Evolutionary conservation across 306 rosid genomes (phyloP), one percentile per base, ranked within the genome.

Genomic region (Fagus sylvatica): DNA sequence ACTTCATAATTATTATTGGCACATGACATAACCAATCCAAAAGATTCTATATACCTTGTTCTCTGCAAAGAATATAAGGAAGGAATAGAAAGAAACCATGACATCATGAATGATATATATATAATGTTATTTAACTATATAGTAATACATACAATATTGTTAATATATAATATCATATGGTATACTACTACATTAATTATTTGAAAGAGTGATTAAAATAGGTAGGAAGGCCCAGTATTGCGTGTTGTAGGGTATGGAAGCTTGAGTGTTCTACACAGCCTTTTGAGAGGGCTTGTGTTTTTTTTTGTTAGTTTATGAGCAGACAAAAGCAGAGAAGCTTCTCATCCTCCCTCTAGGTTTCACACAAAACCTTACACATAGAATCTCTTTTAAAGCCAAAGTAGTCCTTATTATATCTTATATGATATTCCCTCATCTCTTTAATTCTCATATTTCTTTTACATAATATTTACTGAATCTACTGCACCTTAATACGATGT

Each of bases 281-380:
- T 92, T 88, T 86, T 77, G 73, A 72, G 41, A 22, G 60, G 83
- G 80, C 51, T 2, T 46, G 73, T 64, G 88, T 71, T 67, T 84
- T 66, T 79, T 89, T 92, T 92, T 90, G 95, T 89, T 87, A 83
- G 91, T 90, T 83, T 92, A 77, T 89, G 92, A 89, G 95, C 92
- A 88, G 97, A 94, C 97, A 94, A 94, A 92, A 94, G 98, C 96
- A 90, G 92, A 81, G 96, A 93, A 89, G 94, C 94, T 93, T 93
- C 98, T 86, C 84, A 86, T 89, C 91, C 91, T 76, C 85, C 85
- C 90, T 76, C 85, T 75, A 72, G 73, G 91, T 89, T 83, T 89
- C 94, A 88, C 91, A 87, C 90, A 78, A 62, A 39, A 72, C 80
- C 85, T 81, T 83, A 84, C 90, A 81, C 91, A 71, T 81, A 79